Base-by-base conservation (phyloP, 2,329 filamentous ascomycete genomes). In the Escovopsis weberi region DNA sequence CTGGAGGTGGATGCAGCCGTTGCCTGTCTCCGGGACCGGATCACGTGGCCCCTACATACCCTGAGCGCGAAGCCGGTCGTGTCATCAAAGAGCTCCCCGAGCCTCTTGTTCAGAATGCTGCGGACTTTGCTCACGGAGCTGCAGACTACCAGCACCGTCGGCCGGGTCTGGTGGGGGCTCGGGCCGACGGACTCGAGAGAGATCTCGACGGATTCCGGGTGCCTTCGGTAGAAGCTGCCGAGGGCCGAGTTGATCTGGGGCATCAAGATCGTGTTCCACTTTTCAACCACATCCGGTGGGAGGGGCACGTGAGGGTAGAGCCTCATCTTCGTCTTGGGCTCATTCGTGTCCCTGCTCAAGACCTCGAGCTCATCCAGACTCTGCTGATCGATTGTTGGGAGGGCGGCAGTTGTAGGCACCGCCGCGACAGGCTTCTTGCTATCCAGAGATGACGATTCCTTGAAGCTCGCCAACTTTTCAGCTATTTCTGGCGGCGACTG, bases 81-180 rank as follows among this genome's bases (percentile, higher is more conserved):
- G 30, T 68, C 70, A 37, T 87, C 81, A 47, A 85, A 86, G 2
- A 79, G 57, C 4, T 72, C 59, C 4, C 70, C 74, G 28, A 88
- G 70, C 48, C 80, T 76, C 53, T 80, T 80, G 55, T 77, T 80
- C 6, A 89, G 62, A 37, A 85, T 80, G 18, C 75, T 72, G 41
- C 81, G 78, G 28, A 88, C 79, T 55, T 84, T 85, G 40, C 67
- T 67, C 8, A 85, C 80, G 4, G 82, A 87, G 2, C 75, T 81
- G 60, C 84, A 89, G 4, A 85, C 79, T 8, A 89, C 78, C 18
- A 88, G 67, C 0, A 87, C 81, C 0, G 84, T 88, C 0, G 84
- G 82, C 43, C 71, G 74, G 0, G 79, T 78, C 43, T 72, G 76
- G 33, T 77, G 69, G 6, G 75, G 69, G 3, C 75, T 78, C 41